These are phyloP conservation scores for Saccharum hybrid DNA, from an alignment of 202 grass and related monocot species.

Conservation along the genomic window DNA sequence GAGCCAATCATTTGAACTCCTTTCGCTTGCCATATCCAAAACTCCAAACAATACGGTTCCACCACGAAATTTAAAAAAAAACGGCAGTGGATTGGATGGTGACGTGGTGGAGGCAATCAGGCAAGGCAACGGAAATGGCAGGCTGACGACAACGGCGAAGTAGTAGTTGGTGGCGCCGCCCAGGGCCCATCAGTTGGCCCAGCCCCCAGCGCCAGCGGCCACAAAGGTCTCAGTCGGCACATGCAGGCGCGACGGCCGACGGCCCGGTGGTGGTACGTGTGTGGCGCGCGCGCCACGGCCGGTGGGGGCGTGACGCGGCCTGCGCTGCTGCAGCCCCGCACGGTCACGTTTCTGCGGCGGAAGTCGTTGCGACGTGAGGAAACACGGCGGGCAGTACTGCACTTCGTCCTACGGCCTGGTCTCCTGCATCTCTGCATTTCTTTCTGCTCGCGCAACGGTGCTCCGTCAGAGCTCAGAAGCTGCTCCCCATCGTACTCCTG, in stretches of 20 bases:
- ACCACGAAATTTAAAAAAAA: neutral
- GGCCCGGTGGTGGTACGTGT: neutral
- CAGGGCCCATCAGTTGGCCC: neutral
- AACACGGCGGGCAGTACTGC: neutral
- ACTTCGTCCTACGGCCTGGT: neutral
- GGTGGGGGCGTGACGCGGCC: slow-evolving; percentile 33
- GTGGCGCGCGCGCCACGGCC: slow-evolving; percentile 39
- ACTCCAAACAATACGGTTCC: neutral
- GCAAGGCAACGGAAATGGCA: neutral
- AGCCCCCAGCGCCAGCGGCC: too few species aligned
- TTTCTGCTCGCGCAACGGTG: slow-evolving; percentile 3
- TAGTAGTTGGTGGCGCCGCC: slow-evolving; percentile 17
- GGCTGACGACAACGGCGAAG: neutral
- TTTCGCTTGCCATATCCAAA: neutral
- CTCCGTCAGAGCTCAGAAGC: neutral
- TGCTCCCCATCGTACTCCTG: neutral
- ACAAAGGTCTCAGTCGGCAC: too few species aligned
- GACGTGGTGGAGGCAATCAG: neutral
- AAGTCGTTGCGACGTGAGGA: neutral
- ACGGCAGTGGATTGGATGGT: neutral
- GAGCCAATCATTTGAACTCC: slow-evolving; percentile 33
- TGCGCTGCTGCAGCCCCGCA: neutral
- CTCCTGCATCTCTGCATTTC: neutral
- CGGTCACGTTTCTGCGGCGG: neutral
- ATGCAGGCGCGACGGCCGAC: neutral